Base-by-base conservation (phyloP, 2,329 filamentous ascomycete genomes). In the Aspergillus sp. region DNA sequence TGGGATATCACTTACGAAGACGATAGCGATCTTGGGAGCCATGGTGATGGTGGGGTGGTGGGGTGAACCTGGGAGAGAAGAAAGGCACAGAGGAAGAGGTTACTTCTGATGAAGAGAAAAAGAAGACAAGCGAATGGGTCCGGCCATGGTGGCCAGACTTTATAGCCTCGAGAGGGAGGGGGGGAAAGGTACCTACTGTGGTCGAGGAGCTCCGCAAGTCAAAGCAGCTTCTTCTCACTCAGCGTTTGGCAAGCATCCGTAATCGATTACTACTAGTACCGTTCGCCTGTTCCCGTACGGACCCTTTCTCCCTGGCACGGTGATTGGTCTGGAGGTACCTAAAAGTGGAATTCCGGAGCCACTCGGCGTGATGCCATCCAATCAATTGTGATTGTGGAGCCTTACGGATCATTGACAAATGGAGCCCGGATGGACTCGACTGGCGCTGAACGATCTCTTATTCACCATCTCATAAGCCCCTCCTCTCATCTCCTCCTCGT, bases 1-100 rank as follows among this genome's bases (percentile, higher is more conserved):
- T 55, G 36, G 39, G 59, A 41, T 55, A 59, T 45, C 52, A 86
- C 90, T 70, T 84, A 93, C 91, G 79, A 87, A 96, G 77, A 97
- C 87, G 80, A 97, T 95, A 71, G 92, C 92, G 75, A 97, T 86
- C 84, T 91, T 96, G 78, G 91, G 91, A 81, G 91, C 91, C 92
- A 96, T 96, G 72, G 72, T 84, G 82, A 73, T 64, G 59, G 65
- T 58, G 36, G 32, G 32, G 39, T 47, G 30, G 53, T 49, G 28
- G 49, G 47, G 28, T 10, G 52, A 58, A 48, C 41, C 49, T 38
- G 47, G 56, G 17, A 25, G 28, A 30, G 10, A 39, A 50, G 28
- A 17, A 15, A 25, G 39, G 12, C 15, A 38, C 25, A 60, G 28
- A 30, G 30, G 23, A 41, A 53, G 13, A 30, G 17, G 12, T 47